These are phyloP conservation scores for Fagopyrum esculentum DNA, from an alignment of 148 eudicot species.

Conservation along the genomic window DNA sequence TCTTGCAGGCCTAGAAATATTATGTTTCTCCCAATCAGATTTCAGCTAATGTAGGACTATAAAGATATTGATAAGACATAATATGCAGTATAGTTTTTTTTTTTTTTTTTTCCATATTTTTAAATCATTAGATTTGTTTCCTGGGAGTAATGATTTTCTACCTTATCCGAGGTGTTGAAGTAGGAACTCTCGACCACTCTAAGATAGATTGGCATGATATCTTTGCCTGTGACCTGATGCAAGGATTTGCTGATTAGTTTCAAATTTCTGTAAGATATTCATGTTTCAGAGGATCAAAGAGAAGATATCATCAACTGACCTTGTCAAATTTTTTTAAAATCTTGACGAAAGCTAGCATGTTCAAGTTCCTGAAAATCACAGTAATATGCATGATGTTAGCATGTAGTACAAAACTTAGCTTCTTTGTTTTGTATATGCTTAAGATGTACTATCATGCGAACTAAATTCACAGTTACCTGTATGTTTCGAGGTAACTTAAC, in stretches of 20 bases:
- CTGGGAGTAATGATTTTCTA: slow-evolving; percentile 22
- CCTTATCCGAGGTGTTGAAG: slow-evolving; percentile 97
- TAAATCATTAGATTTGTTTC: not conserved
- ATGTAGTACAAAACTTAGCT: not conserved
- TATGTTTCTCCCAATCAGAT: slow-evolving; percentile 20
- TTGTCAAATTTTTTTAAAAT: slow-evolving; percentile 92
- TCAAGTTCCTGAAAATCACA: slow-evolving; percentile 64
- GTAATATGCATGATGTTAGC: slow-evolving; percentile 3
- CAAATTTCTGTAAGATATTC: not conserved
- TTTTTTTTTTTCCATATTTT: too few species aligned
- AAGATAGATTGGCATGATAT: slow-evolving; percentile 75
- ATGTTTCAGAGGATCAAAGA: not conserved
- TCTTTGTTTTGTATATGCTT: not conserved
- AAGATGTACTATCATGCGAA: not conserved
- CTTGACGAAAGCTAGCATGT: slow-evolving; percentile 94
- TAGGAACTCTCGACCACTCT: slow-evolving; percentile 92
- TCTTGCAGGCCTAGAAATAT: not conserved
- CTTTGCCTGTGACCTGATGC: slow-evolving; percentile 72
- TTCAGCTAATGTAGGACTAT: not conserved
- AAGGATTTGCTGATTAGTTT: not conserved
- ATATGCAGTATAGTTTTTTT: not conserved
- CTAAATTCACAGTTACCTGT: slow-evolving; percentile 39
- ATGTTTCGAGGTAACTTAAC: slow-evolving; percentile 74
- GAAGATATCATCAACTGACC: slow-evolving; percentile 42
- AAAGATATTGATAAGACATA: not conserved